Evolutionary conservation across 2,329 filamentous ascomycete genomes (phyloP).

Genomic region (Camptophora hylomeconis): DNA sequence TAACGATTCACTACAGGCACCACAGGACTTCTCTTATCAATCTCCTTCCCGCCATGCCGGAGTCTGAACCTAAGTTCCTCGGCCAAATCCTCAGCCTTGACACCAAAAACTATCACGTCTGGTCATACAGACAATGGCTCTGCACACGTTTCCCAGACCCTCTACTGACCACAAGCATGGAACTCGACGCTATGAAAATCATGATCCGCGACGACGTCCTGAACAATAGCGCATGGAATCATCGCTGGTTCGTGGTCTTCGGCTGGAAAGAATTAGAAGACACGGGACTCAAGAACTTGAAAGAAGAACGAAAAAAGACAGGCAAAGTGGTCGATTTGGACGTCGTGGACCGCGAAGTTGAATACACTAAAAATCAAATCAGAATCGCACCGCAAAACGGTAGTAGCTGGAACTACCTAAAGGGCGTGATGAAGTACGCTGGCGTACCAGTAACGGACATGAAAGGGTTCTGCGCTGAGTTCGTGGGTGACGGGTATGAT

Average conservation of each 20-base stretch:
- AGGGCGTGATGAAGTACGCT: slow-evolving; percentile 59
- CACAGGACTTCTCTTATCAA: slow-evolving; percentile 43
- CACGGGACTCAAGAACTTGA: slow-evolving; percentile 17
- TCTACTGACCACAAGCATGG: slow-evolving; percentile 19
- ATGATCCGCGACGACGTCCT: slow-evolving; percentile 70
- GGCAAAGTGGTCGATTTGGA: slow-evolving; percentile 42
- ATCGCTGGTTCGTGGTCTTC: slow-evolving; percentile 91
- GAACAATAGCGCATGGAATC: slow-evolving; percentile 97
- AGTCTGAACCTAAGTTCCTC: slow-evolving; percentile 63
- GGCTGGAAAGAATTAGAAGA: slow-evolving; percentile 30
- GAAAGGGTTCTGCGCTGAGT: slow-evolving; percentile 41
- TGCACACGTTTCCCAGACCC: slow-evolving; percentile 44
- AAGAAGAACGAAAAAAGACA: slow-evolving; percentile 55
- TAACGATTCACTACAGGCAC: slow-evolving; percentile 51
- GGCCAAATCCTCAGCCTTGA: slow-evolving; percentile 69
- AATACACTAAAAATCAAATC: slow-evolving; percentile 62
- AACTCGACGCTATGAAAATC: slow-evolving; percentile 58
- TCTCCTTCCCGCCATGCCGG: slow-evolving; percentile 44
- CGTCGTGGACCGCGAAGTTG: slow-evolving; percentile 61
- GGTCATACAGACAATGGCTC: slow-evolving; percentile 80
- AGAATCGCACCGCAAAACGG: slow-evolving; percentile 79
- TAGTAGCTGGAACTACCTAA: slow-evolving; percentile 84
- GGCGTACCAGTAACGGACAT: slow-evolving; percentile 37
- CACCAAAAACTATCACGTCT: slow-evolving; percentile 97
- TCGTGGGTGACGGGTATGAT: slow-evolving; percentile 25